Base-by-base conservation (phyloP, 805 yeast genomes). In the Barnettozyma pratensis region DNA sequence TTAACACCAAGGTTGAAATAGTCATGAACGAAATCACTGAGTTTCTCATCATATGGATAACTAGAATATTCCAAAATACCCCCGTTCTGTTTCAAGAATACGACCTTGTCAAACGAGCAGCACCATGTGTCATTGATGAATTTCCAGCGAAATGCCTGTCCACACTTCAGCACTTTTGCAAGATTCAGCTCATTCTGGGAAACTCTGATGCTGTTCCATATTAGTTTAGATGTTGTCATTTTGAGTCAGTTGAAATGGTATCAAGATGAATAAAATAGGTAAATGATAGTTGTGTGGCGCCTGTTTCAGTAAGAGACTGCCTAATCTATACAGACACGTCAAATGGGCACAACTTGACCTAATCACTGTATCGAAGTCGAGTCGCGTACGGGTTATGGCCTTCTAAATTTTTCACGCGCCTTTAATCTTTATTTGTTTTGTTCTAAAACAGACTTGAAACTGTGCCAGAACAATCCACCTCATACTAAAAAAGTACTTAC, bases 141-240 rank as follows among this genome's bases (percentile, higher is more conserved):
- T 57, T 81, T 81, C 39, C 51, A 60, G 50, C 81, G 62, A 59
- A 88, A 88, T 0, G 95, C 82, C 67, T 88, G 96, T 1, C 96
- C 96, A 60, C 96, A 86, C 39, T 94, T 69, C 30, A 88, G 70
- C 0, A 88, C 91, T 37, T 79, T 77, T 4, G 80, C 65, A 4
- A 88, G 65, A n/a, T 75, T 66, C 1, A 87, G 68, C 54, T 87
- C 94, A 42, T 66, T 40, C 5, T 38, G 39, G 1, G 62, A 50
- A 1, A 59, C 51, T 12, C 40, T 41, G 10, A 59, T 9, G 1
- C 46, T 42, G 25, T 45, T 51, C 65, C 65, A 61, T 1, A 52
- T 38, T 6, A 60, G 49, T 19, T 38, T 35, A 5, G 39, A 28
- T 5, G 35, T 34, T 6, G 37, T 39, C 47, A 43, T 31, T n/a